A percentile compares a stretch with the other conserved stretches of the same genome.
Evolutionary conservation across 768 basidiomycete genomes (phyloP).

Genomic region (Tylopilus felleus): DNA sequence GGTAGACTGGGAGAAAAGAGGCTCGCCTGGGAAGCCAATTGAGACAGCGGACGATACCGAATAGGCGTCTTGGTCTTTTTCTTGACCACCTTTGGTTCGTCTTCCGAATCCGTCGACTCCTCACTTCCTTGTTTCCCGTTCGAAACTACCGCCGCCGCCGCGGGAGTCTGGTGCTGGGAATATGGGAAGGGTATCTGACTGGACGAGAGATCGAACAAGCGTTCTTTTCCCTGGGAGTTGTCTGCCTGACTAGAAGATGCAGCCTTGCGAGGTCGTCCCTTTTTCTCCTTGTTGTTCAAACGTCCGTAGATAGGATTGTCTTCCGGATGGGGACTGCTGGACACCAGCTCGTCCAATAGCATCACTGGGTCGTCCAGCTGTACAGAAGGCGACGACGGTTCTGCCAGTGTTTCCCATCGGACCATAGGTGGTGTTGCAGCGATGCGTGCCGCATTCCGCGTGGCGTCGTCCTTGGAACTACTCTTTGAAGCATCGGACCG

Average conservation of each 20-base stretch:
- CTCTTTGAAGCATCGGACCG: neutral
- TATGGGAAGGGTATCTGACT: conserved; percentile 55
- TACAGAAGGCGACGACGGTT: conserved; percentile 26
- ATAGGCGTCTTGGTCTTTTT: conserved; percentile 12
- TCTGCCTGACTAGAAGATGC: neutral
- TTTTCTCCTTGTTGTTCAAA: conserved; percentile 12
- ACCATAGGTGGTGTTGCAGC: conserved; percentile 12
- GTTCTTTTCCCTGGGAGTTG: conserved; percentile 8
- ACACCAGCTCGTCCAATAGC: conserved; percentile 32
- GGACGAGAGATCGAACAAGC: conserved; percentile 50
- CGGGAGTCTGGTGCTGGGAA: conserved; percentile 39
- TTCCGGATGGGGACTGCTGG: conserved; percentile 29
- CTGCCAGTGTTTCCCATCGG: conserved; percentile 32
- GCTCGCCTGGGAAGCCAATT: conserved; percentile 40
- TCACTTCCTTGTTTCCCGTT: conserved; percentile 40
- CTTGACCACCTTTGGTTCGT: conserved; percentile 14
- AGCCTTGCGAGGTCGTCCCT: neutral
- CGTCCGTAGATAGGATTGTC: neutral
- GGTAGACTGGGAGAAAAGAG: conserved; percentile 37
- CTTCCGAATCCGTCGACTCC: conserved; percentile 25
- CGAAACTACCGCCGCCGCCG: neutral
- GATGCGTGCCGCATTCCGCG: neutral
- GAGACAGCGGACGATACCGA: conserved; percentile 48
- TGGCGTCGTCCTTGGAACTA: neutral
- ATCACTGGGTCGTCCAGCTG: conserved; percentile 27